These are phyloP conservation scores for Amanita pallidorosea DNA, from an alignment of 768 basidiomycete genomes.

Conservation along the genomic window DNA sequence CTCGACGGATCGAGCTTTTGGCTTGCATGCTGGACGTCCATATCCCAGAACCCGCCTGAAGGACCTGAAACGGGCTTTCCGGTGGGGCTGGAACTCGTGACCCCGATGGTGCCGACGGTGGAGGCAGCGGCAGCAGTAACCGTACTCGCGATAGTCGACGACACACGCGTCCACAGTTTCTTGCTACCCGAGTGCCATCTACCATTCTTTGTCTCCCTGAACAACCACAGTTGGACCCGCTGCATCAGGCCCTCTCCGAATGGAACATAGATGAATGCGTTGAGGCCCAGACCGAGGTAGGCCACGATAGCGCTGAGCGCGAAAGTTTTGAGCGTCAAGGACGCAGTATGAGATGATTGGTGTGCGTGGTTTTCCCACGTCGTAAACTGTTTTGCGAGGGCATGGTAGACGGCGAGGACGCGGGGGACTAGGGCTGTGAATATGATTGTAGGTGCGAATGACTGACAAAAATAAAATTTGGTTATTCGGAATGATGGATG, in stretches of 20 bases:
- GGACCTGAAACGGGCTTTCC: slow-evolving; percentile 7
- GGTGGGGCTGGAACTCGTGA: background rate
- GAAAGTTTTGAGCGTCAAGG: slow-evolving; percentile 86
- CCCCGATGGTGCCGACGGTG: background rate
- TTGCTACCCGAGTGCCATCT: slow-evolving; percentile 13
- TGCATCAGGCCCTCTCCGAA: slow-evolving; percentile 83
- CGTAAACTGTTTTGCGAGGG: slow-evolving; percentile 58
- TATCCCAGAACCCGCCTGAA: slow-evolving; percentile 35
- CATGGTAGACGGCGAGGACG: slow-evolving; percentile 64
- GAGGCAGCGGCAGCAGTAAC: background rate
- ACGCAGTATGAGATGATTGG: slow-evolving; percentile 63
- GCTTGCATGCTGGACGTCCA: slow-evolving; percentile 36
- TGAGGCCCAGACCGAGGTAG: slow-evolving; percentile 83
- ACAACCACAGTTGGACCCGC: slow-evolving; percentile 32
- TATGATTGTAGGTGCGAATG: slow-evolving; percentile 73
- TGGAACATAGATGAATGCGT: slow-evolving; percentile 93
- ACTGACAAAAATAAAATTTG: slow-evolving; percentile 26
- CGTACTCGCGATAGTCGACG: slow-evolving; percentile 18
- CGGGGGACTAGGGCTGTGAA: slow-evolving; percentile 77
- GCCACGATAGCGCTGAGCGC: slow-evolving; percentile 82
- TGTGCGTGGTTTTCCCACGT: slow-evolving; percentile 90
- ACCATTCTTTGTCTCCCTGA: slow-evolving; percentile 10
- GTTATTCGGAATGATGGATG: background rate
- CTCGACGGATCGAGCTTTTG: slow-evolving; percentile 57
- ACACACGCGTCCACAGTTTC: slow-evolving; percentile 11